These are phyloP conservation scores for Penicillium coprophilum DNA, from an alignment of 495 filamentous ascomycete genomes.

Conservation along the genomic window DNA sequence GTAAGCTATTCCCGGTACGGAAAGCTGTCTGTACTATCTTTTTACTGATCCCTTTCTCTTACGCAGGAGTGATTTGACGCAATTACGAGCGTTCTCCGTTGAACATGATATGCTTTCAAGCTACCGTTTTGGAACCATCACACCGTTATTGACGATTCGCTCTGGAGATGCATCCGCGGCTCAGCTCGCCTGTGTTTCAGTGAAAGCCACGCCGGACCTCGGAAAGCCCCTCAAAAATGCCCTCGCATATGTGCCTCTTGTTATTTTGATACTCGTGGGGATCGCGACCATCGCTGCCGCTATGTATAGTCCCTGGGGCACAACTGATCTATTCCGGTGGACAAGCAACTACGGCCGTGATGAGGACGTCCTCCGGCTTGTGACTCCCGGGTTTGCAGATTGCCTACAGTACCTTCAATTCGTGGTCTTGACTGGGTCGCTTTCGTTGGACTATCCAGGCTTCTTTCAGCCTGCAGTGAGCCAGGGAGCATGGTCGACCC, in stretches of 20 bases:
- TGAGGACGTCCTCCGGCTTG: constrained; percentile 83
- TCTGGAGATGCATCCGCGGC: constrained; percentile 65
- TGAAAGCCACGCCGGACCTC: constrained; percentile 79
- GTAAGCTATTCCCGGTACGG: constrained; percentile 41
- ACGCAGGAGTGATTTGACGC: constrained; percentile 48
- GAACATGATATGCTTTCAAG: constrained; percentile 72
- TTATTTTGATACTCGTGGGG: constrained; percentile 76
- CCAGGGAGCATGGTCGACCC: constrained; percentile 77
- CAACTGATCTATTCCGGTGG: constrained; percentile 85
- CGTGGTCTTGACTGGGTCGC: constrained; percentile 77
- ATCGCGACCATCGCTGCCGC: constrained; percentile 78
- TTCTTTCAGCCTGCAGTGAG: constrained; percentile 91
- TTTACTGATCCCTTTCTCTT: neutral
- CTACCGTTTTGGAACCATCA: constrained; percentile 82
- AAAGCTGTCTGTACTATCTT: neutral
- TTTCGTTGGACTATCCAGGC: constrained; percentile 87
- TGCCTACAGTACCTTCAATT: constrained; percentile 98
- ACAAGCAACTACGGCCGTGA: constrained; percentile 95
- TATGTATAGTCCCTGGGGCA: constrained; percentile 92
- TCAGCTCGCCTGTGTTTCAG: constrained; percentile 74
- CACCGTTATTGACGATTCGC: constrained; percentile 64
- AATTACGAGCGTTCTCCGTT: constrained; percentile 70
- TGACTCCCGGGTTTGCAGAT: constrained; percentile 95
- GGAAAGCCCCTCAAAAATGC: constrained; percentile 60
- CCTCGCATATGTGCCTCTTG: constrained; percentile 75